Percentiles rank a stretch among this genome's conserved stretches.
phyloP scores from a whole-genome alignment of 2,329 filamentous ascomycete species.

The Juglanconis sp. region DNA sequence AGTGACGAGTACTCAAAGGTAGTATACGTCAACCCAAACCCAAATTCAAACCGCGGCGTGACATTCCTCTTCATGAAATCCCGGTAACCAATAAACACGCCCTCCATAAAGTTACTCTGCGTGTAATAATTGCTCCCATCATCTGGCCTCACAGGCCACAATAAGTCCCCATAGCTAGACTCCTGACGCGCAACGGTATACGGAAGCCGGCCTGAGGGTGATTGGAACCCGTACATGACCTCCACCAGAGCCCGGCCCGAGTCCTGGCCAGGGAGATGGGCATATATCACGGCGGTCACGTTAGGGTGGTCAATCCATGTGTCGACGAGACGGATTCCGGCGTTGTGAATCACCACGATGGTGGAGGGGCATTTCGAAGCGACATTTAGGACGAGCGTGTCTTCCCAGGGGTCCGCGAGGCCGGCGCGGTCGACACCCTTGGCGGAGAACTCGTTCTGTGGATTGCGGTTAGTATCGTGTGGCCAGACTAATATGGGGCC shows the following conservation, averaged over 20 bases:
- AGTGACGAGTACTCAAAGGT: constrained; percentile 74
- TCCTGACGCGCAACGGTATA: constrained; percentile 74
- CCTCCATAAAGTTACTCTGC: constrained; percentile 72
- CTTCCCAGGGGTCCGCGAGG: constrained; percentile 82
- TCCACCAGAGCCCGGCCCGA: constrained; percentile 76
- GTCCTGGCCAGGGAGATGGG: constrained; percentile 78
- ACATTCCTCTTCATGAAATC: constrained; percentile 66
- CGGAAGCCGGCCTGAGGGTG: constrained; percentile 72
- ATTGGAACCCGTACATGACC: constrained; percentile 77
- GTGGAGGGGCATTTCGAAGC: constrained; percentile 79
- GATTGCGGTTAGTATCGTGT: too few relatives aligned
- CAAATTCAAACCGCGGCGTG: constrained; percentile 76
- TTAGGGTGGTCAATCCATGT: constrained; percentile 74
- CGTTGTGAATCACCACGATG: constrained; percentile 85
- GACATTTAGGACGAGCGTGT: constrained; percentile 77
- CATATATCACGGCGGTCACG: constrained; percentile 80
- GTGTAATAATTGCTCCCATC: constrained; percentile 65
- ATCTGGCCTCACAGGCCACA: constrained; percentile 59
- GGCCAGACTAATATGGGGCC: constrained; percentile 37
- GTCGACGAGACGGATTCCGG: constrained; percentile 73
- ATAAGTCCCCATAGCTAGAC: constrained; percentile 57
- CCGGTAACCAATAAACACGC: constrained; percentile 78
- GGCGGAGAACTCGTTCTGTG: constrained; percentile 70
- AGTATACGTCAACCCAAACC: constrained; percentile 77
- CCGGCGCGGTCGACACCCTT: constrained; percentile 94